Base-by-base conservation (phyloP, 768 basidiomycete species). In the Dacryopinax spathularia region DNA sequence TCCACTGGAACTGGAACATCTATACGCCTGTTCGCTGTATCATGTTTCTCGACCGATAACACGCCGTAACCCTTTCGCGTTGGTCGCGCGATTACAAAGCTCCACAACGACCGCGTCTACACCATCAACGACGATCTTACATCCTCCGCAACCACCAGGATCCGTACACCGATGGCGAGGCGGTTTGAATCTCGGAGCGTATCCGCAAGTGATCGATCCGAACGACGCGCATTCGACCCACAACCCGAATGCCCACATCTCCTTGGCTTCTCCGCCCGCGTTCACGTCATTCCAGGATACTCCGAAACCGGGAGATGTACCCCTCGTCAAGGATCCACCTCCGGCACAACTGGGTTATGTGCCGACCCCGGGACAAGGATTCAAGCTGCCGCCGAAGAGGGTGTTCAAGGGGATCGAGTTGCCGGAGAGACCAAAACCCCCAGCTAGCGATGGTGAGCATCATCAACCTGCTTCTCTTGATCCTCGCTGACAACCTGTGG, bases 381-480 rank as follows among this genome's bases (percentile, higher is more conserved):
- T 25, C 5, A 56, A 27, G 48, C 5, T 18, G 48, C 3, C 3
- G 18, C 29, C 48, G 48, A 56, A 56, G 48, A 56, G 48, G 48
- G 25, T 56, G 10, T 20, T 56, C 25, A 56, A 20, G 67, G 86
- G 86, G 2, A 75, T 85, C 15, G 70, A 77, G 29, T 74, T 91
- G 66, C 87, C 89, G 1, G 75, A 81, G 66, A 74, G 81, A 64
- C 89, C 89, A 0, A 78, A 73, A 43, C 77, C 80, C 1, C 89
- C 88, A 1, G 79, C 77, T 62, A 77, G 83, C 56, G 88, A 90
- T 70, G 88, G 88, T 86, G 66, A 27, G 80, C 72, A 5, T 12
- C 13, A n/a, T 27, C 15, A 61, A 6, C 22, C 25, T 60, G 29
- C 29, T 31, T 7, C n/a, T 61, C 16, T 22, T 29, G 1, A 20